Evolutionary conservation across 768 basidiomycete species (phyloP).

Genomic region (Mycena vitilis): DNA sequence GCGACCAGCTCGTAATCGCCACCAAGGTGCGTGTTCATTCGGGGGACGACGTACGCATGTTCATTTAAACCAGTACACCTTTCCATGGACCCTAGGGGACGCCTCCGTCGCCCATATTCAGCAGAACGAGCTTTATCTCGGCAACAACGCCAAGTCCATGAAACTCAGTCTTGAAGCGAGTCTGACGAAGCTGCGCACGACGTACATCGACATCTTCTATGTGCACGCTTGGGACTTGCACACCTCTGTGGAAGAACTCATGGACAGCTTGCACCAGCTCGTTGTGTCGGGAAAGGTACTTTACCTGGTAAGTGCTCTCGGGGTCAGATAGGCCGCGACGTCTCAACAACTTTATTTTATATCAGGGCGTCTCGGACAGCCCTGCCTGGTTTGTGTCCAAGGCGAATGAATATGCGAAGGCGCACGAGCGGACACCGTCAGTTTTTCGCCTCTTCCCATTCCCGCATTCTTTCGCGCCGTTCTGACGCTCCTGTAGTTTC

Average conservation of each 20-base stretch:
- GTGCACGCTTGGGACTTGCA: conserved; percentile 63
- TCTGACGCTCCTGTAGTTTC: conserved; percentile 39
- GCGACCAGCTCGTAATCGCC: not conserved
- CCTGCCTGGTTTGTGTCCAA: conserved; percentile 54
- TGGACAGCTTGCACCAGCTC: conserved; percentile 57
- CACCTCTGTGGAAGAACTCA: conserved; percentile 57
- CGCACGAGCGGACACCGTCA: conserved; percentile 50
- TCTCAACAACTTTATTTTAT: too few species aligned
- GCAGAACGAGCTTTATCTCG: conserved; percentile 46
- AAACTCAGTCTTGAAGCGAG: conserved; percentile 47
- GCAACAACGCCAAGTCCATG: conserved; percentile 62
- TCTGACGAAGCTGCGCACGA: conserved; percentile 60
- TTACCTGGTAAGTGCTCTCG: conserved; percentile 43
- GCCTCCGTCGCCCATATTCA: not conserved
- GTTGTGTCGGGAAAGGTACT: conserved; percentile 56
- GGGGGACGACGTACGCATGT: not conserved
- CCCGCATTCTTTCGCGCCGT: not conserved
- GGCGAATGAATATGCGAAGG: conserved; percentile 55
- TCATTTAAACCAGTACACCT: not conserved
- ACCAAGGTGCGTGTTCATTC: not conserved
- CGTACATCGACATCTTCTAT: conserved; percentile 68
- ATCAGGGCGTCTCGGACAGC: conserved; percentile 45
- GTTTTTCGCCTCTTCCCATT: not conserved
- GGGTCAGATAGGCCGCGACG: too few species aligned
- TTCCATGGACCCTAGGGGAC: not conserved